Base-by-base conservation (phyloP, 2,329 filamentous ascomycete genomes). In the Ophiostoma ips region DNA sequence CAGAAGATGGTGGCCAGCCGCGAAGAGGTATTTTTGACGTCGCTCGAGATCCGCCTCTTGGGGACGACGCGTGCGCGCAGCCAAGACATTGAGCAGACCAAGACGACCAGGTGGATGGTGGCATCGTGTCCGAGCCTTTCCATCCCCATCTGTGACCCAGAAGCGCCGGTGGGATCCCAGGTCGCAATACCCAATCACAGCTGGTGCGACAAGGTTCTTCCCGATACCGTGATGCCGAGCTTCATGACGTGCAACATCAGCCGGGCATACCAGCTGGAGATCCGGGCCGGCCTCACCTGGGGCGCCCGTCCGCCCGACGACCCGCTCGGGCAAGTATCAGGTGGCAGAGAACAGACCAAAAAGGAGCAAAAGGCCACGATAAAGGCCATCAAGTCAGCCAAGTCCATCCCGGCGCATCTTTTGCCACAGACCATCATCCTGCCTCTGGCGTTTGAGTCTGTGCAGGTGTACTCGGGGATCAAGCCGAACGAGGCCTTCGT, bases 161-260 rank as follows among this genome's bases (percentile, higher is more conserved):
- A 66, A 9, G 73, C 73, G 49, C 64, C 80, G 3, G 69, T 79
- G 7, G 79, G 79, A 43, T 76, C 77, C 11, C 85, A 94, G 59
- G 70, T 81, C 51, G 71, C 76, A n/a, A 62, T 94, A 21, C 83
- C 88, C 50, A 69, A 78, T 45, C 72, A 71, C 2, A 62, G 90
- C 37, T 98, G 92, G 92, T 77, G 77, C 55, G 71, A 71, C 37
- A 71, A 77, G 46, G 71, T 79, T 1, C 70, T 96, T 6, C 92
- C 90, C 2, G 92, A 87, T 62, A 90, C 86, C 0, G 79, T 98
- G 11, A 82, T 87, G 10, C 92, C 92, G 0, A 83, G 81, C 0
- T 98, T 98, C 62, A 72, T 79, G 46, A 87, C 88, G 1, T 98
- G 92, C 66, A 96, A 96, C 63, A 76, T 96, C 46, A 75, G 77